These are phyloP conservation scores for Globisporangium alternatum DNA, from an alignment of 352 stramenopile species.

Conservation along the genomic window DNA sequence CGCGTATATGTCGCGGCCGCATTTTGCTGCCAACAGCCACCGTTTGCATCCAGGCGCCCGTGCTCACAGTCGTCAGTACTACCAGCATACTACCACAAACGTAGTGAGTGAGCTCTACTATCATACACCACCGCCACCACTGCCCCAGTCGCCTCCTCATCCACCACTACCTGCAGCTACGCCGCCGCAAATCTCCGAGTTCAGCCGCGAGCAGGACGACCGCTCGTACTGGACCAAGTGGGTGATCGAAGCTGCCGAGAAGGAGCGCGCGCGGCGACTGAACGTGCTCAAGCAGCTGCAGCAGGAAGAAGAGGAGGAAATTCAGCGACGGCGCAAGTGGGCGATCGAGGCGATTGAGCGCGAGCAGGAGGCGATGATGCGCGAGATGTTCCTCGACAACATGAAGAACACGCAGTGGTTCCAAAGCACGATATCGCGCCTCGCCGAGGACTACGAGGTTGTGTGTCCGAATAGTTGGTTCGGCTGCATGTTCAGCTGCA, in stretches of 20 bases:
- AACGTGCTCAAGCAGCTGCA: conserved; percentile 69
- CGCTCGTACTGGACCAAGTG: conserved; percentile 78
- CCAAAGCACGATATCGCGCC: conserved; percentile 77
- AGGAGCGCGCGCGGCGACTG: conserved; percentile 65
- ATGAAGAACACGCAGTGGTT: conserved; percentile 91
- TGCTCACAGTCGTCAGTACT: background rate
- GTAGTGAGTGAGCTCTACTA: background rate
- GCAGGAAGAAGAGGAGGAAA: conserved; percentile 70
- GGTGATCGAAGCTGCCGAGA: conserved; percentile 79
- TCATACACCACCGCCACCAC: background rate
- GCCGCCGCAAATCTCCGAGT: background rate
- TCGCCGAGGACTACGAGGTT: conserved; percentile 80
- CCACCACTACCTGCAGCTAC: background rate
- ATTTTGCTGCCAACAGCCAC: background rate
- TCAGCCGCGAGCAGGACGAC: conserved; percentile 24
- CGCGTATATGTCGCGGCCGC: background rate
- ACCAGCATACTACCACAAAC: background rate
- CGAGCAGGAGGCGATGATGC: conserved; percentile 77
- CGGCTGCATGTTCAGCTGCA: conserved; percentile 83
- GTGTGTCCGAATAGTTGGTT: conserved; percentile 87
- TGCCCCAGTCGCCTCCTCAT: background rate
- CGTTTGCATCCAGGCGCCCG: background rate
- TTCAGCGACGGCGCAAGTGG: conserved; percentile 61
- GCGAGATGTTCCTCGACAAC: conserved; percentile 83
- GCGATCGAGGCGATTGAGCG: conserved; percentile 79